phyloP scores from a whole-genome alignment of 1,284 basidiomycete species.

The Limonomyces culmigenus region DNA sequence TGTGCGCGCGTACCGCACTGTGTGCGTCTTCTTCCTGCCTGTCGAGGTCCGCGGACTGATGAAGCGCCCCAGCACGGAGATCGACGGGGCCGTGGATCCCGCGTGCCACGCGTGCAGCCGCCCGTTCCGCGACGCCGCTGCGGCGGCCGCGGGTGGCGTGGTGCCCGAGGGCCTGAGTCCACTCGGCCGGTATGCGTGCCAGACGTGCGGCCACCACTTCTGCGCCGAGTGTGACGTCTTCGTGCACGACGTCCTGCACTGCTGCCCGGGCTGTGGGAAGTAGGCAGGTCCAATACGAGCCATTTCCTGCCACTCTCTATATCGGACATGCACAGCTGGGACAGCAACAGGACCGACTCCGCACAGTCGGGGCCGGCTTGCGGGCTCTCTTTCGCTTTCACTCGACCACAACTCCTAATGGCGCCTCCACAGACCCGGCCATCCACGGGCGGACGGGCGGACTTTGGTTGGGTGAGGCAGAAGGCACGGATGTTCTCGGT shows the following conservation, averaged over 20 bases:
- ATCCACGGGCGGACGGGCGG: no score
- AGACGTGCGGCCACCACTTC: slow-evolving; percentile 32
- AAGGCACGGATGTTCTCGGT: no score
- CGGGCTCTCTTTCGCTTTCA: no score
- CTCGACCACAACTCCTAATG: no score
- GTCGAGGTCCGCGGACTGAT: slow-evolving; percentile 3
- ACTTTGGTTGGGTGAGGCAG: no score
- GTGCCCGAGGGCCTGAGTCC: slow-evolving; percentile 54
- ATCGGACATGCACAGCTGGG: no score
- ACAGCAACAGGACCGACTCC: no score
- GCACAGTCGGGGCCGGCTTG: no score
- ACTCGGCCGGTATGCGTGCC: slow-evolving; percentile 64
- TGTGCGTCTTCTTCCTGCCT: slow-evolving; percentile 38
- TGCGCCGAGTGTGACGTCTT: slow-evolving; percentile 52
- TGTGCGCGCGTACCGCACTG: slow-evolving; percentile 61
- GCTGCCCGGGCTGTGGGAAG: slow-evolving; percentile 35
- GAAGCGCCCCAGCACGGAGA: slow-evolving; percentile 17
- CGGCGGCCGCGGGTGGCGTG: slow-evolving; percentile 15
- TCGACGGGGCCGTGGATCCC: slow-evolving; percentile 18
- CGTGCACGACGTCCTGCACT: slow-evolving; percentile 42
- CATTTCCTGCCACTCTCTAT: no score
- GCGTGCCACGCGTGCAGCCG: slow-evolving; percentile 61
- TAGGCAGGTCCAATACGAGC: no score
- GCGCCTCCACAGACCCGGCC: no score
- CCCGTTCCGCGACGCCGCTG: slow-evolving; percentile 31